Evolutionary conservation across 1,284 basidiomycete genomes (phyloP).

Genomic region (Hemileia vastatrix): DNA sequence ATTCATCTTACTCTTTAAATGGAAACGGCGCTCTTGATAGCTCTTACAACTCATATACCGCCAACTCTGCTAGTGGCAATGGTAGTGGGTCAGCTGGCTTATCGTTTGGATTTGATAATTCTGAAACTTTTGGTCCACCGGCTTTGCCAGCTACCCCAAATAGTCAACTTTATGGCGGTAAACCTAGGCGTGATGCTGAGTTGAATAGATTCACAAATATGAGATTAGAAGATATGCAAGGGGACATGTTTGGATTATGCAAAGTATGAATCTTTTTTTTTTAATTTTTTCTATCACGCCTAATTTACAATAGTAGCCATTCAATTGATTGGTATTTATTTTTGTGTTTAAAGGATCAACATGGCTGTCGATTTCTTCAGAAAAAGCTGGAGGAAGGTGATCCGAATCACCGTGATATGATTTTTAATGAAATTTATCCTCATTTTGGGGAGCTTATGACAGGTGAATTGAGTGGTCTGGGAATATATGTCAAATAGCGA

Average conservation of each 20-base stretch:
- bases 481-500: background rate
- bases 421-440: slow-evolving; percentile 94
- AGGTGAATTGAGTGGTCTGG: slow-evolving; percentile 49
- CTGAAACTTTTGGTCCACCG: background rate
- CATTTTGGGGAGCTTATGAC: slow-evolving; percentile 99
- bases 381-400: slow-evolving; percentile 97
- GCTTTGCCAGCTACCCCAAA: background rate
- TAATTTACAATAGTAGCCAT: background rate
- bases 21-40: background rate
- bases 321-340: slow-evolving; percentile 60
- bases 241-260: slow-evolving; percentile 44
- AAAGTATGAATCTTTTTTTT: background rate
- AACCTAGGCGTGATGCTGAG: slow-evolving; percentile 37
- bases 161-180: background rate
- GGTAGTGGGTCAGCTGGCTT: slow-evolving; percentile 1
- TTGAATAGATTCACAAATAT: slow-evolving; percentile 92
- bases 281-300: too few relatives aligned
- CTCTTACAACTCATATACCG: background rate
- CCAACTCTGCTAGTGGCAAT: slow-evolving; percentile 1
- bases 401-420: slow-evolving; percentile 93
- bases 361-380: slow-evolving; percentile 95
- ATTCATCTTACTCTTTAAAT: slow-evolving; percentile 2
- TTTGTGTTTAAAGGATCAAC: slow-evolving; percentile 91
- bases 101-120: slow-evolving; percentile 13
- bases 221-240: slow-evolving; percentile 85